Evolutionary conservation across 768 basidiomycete species (phyloP), one percentile per base, ranked within the genome.

Genomic region (Phlegmacium glaucopus): DNA sequence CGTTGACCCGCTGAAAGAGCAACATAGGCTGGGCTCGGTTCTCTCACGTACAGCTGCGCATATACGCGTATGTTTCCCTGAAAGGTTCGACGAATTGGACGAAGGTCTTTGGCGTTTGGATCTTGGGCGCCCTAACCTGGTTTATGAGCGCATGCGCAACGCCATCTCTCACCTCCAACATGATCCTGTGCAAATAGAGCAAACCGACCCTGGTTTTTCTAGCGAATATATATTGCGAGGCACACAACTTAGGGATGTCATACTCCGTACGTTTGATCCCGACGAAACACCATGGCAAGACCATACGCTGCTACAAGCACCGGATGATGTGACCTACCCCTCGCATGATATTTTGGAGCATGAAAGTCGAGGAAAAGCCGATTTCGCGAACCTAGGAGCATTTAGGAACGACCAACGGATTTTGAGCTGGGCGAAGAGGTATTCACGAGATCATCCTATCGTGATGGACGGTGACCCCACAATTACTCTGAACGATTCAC

Each of bases 381-480:
- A 22, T 22, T 22, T 22, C 22, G 22, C 22, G 22, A 5, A 22
- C 22, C 22, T 22, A 5, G 22, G 82, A 13, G 70, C 78, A 11
- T 84, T 93, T 62, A 72, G 70, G 49, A 71, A 81, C 22, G 83
- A 94, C 59, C 75, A 83, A 68, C 67, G 80, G 42, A 84, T 94
- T 30, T 78, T 79, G 54, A 88, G 83, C 55, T 94, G 91, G 91
- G 83, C 82, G 9, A 66, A 66, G 46, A 74, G 91, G 42, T 82
- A 92, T 64, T 22, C 22, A 22, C 22, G 22, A 22, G 59, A 65
- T 7, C 62, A 80, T 43, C 89, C 92, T 0, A 59, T 93, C 25
- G 69, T 68, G 8, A 65, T 92, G 4, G 84, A 88, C 39, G 90
- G 90, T 3, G 94, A 96, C 66, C 93, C 93, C 0, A 65, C 73